phyloP scores from a whole-genome alignment of 2,329 filamentous ascomycete species.

The Zymoseptoria brevis region DNA sequence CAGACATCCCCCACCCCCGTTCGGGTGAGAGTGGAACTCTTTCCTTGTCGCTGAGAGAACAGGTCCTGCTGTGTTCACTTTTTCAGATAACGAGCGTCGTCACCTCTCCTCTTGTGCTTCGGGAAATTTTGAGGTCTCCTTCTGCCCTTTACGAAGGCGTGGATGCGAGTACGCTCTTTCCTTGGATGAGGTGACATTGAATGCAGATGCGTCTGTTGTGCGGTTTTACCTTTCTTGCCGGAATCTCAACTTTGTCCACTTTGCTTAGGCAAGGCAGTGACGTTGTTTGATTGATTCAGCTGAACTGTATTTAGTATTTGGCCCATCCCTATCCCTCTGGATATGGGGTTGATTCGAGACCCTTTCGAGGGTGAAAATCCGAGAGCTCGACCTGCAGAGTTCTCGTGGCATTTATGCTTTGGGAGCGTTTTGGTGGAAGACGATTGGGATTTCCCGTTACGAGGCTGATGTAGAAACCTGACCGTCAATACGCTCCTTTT shows the following conservation, averaged over 20 bases:
- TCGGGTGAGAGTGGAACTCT: neutral
- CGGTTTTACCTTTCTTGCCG: constrained; percentile 22
- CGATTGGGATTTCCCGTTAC: neutral
- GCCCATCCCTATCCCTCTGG: constrained; percentile 27
- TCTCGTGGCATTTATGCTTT: neutral
- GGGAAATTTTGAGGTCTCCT: neutral
- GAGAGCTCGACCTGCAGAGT: neutral
- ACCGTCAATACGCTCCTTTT: neutral
- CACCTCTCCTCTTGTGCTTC: neutral
- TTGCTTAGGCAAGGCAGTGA: neutral
- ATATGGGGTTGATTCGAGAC: constrained; percentile 26
- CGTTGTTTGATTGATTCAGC: neutral
- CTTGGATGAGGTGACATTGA: neutral
- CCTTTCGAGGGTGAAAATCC: neutral
- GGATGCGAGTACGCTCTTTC: neutral
- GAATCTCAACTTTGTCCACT: neutral
- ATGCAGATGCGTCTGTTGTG: constrained; percentile 15
- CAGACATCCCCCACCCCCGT: neutral
- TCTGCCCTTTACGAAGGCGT: neutral
- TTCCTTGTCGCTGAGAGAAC: neutral
- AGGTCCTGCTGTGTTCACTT: neutral
- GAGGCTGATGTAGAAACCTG: neutral
- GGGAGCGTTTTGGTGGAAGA: neutral
- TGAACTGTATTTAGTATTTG: neutral
- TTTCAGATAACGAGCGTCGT: neutral